These are phyloP conservation scores for Haplosporangium gracile DNA, from an alignment of 192 early-diverging fungal species.

Conservation along the genomic window DNA sequence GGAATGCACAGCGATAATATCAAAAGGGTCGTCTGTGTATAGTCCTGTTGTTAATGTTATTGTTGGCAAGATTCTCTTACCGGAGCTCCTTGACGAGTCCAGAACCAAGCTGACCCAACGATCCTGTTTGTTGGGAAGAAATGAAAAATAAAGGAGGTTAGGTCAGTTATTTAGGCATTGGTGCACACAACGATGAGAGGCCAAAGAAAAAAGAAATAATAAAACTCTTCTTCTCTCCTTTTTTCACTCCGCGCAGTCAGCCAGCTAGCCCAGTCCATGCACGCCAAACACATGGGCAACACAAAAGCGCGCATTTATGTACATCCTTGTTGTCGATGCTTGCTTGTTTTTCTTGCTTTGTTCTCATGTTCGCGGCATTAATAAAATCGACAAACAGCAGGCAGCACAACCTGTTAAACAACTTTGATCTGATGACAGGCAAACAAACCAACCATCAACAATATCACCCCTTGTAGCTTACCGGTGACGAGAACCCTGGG, in stretches of 20 bases:
- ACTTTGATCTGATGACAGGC: neutral
- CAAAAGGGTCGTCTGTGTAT: neutral
- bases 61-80: slow-evolving; percentile 33
- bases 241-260: neutral
- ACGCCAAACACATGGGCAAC: slow-evolving; percentile 1
- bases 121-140: slow-evolving; percentile 23
- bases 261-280: neutral
- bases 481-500: slow-evolving; percentile 74
- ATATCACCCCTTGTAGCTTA: slow-evolving; percentile 10
- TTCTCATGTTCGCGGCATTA: neutral
- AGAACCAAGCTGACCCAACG: slow-evolving; percentile 74
- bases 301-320: neutral
- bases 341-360: neutral
- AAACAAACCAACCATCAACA: neutral
- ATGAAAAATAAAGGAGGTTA: neutral
- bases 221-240: neutral
- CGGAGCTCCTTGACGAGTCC: slow-evolving; percentile 71
- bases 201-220: neutral
- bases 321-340: neutral
- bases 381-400: neutral
- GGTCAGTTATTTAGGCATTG: neutral
- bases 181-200: neutral
- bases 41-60: neutral
- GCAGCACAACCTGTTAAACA: neutral
- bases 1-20: neutral